These are phyloP conservation scores for Aspergillus oerlinghausenensis DNA, from an alignment of 2,329 filamentous ascomycete species.

Conservation along the genomic window DNA sequence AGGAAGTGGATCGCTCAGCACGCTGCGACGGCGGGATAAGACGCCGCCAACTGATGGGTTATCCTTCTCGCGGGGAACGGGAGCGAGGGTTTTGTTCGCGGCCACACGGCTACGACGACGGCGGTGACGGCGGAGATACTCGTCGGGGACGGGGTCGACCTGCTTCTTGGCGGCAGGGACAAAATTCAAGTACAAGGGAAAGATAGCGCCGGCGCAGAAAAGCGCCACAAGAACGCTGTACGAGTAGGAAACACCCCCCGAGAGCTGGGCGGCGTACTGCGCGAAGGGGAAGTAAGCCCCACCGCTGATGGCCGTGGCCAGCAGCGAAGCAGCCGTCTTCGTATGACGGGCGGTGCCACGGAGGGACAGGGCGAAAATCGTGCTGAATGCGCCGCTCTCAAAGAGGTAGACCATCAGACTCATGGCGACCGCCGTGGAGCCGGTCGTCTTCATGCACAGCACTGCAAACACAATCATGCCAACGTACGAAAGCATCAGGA, in stretches of 20 bases:
- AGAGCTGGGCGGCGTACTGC: constrained; percentile 43
- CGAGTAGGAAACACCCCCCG: constrained; percentile 42
- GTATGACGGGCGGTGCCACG: constrained; percentile 56
- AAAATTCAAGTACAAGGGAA: constrained; percentile 52
- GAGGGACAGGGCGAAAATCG: constrained; percentile 55
- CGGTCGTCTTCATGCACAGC: constrained; percentile 48
- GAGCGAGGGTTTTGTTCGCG: not conserved
- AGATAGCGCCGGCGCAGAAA: constrained; percentile 48
- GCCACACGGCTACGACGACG: constrained; percentile 11
- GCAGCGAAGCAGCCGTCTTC: constrained; percentile 51
- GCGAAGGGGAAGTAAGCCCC: constrained; percentile 55
- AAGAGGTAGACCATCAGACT: constrained; percentile 54
- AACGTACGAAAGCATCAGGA: constrained; percentile 51
- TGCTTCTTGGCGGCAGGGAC: constrained; percentile 46
- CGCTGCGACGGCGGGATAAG: constrained; percentile 25
- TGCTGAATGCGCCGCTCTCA: constrained; percentile 56
- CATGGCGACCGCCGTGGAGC: constrained; percentile 43
- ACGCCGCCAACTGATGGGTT: constrained; percentile 27
- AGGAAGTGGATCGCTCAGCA: constrained; percentile 20
- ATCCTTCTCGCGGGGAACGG: constrained; percentile 24
- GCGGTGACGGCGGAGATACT: constrained; percentile 29
- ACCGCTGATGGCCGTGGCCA: constrained; percentile 52
- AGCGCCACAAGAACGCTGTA: constrained; percentile 51
- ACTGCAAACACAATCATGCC: constrained; percentile 50
- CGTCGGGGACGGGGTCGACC: constrained; percentile 46